phyloP scores from a whole-genome alignment of 2,329 filamentous ascomycete genomes.

The Aphanoascus verrucosus region DNA sequence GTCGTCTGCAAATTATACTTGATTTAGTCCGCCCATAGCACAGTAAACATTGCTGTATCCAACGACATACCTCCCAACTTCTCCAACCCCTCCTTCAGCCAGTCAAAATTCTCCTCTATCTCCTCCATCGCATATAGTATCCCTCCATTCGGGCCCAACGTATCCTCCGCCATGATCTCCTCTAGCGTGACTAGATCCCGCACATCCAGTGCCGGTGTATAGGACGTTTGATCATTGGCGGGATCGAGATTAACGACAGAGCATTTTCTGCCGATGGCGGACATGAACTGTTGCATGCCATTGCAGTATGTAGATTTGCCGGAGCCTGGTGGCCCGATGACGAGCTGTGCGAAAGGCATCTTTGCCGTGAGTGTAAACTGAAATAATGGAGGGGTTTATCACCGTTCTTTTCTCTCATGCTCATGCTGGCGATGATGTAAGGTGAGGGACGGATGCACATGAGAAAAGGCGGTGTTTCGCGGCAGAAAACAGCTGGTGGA shows the following conservation, averaged over 20 bases:
- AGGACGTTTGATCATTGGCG: conserved; percentile 85
- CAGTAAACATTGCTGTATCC: neutral
- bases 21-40: neutral
- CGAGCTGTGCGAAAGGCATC: conserved; percentile 61
- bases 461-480: neutral
- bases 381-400: neutral
- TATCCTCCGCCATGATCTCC: conserved; percentile 86
- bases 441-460: too few species aligned
- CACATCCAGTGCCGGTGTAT: conserved; percentile 82
- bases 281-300: conserved; percentile 98
- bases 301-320: conserved; percentile 98
- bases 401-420: neutral
- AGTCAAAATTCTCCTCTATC: conserved; percentile 85
- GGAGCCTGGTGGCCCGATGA: conserved; percentile 86
- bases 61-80: conserved; percentile 49
- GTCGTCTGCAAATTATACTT: conserved; percentile 48
- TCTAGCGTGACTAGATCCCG: conserved; percentile 80
- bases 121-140: conserved; percentile 91
- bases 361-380: neutral
- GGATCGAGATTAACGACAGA: conserved; percentile 95
- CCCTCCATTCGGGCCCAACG: conserved; percentile 82
- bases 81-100: conserved; percentile 72
- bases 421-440: conserved; percentile 4
- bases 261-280: conserved; percentile 86
- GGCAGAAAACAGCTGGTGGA: conserved; percentile 6